A percentile compares a stretch with the other conserved stretches of the same genome.
phyloP scores from a whole-genome alignment of 306 rosid species.

The Bauhinia variegata region DNA sequence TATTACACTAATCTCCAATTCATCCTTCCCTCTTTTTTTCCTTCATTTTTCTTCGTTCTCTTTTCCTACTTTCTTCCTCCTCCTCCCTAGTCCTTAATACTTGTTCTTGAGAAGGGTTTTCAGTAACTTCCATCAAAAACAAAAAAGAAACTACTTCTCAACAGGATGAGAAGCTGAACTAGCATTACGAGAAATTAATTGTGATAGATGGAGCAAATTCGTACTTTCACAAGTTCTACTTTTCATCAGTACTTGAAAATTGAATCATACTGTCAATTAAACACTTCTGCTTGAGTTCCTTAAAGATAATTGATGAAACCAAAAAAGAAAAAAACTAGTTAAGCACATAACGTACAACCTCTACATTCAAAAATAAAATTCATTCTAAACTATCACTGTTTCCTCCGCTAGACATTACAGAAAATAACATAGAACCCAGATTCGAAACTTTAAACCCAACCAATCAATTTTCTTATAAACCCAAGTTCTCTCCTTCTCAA shows the following conservation, averaged over 20 bases:
- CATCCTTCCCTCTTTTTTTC: not conserved
- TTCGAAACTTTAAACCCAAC: conserved; percentile 23
- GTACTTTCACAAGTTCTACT: conserved; percentile 7
- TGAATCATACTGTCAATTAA: no score
- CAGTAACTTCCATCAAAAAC: not conserved
- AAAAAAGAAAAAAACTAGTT: not conserved
- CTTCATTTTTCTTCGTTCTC: not conserved
- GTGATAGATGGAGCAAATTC: conserved; percentile 1
- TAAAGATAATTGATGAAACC: not conserved
- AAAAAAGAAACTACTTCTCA: conserved; percentile 16
- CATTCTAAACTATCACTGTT: conserved; percentile 20
- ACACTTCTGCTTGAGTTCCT: not conserved
- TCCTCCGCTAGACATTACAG: not conserved
- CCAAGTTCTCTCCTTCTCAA: conserved; percentile 16
- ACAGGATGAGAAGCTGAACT: not conserved
- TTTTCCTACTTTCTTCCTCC: not conserved
- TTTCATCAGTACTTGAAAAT: not conserved
- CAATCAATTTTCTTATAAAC: conserved; percentile 14
- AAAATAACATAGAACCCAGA: conserved; percentile 15
- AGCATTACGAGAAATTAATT: not conserved
- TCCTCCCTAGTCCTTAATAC: not conserved
- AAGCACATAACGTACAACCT: not conserved
- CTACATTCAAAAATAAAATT: not conserved
- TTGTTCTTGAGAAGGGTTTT: not conserved
- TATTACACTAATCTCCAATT: not conserved